phyloP scores from a whole-genome alignment of 257 asterid genomes.

The Solanum sejunctum region DNA sequence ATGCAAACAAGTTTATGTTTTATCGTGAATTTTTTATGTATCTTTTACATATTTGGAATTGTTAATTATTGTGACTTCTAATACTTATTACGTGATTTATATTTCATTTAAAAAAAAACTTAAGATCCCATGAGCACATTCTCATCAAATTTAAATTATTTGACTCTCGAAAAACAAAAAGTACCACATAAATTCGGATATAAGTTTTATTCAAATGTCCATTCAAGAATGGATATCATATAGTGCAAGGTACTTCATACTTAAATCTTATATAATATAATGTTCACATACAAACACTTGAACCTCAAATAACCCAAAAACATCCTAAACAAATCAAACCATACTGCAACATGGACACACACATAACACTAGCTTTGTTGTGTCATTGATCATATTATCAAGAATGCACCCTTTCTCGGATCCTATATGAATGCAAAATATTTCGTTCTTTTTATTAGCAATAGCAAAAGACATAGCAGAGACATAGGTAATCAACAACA shows the following conservation, averaged over 20 bases:
- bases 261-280: too few species aligned
- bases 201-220: neutral
- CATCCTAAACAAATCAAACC: neutral
- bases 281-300: neutral
- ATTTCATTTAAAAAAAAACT: too few species aligned
- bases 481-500: neutral
- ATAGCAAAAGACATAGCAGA: neutral
- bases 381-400: neutral
- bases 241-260: neutral
- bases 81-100: too few species aligned
- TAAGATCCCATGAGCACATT: too few species aligned
- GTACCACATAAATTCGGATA: too few species aligned
- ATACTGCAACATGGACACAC: neutral
- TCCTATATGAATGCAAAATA: too few species aligned
- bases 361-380: neutral
- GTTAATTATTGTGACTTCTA: too few species aligned
- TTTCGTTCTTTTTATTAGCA: neutral
- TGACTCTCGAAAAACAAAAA: too few species aligned
- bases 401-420: slow-evolving; percentile 18
- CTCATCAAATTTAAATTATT: too few species aligned
- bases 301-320: neutral
- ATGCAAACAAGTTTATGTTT: too few species aligned
- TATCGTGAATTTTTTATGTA: too few species aligned
- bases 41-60: too few species aligned
- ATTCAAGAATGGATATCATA: neutral